phyloP scores from a whole-genome alignment of 805 yeast species.

The Yarrowia hollandica region DNA sequence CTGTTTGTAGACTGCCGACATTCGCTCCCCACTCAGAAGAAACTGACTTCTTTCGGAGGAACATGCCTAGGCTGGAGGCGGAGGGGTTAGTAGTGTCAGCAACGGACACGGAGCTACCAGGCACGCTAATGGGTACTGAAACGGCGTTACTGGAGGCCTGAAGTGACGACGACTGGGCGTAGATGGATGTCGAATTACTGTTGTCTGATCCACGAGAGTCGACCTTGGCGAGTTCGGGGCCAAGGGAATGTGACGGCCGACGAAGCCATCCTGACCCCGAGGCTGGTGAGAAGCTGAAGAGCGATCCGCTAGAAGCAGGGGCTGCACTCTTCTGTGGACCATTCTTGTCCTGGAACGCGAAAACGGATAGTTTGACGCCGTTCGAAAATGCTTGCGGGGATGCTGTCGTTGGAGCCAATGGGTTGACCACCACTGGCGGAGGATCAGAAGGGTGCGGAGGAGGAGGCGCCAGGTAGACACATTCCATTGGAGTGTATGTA shows the following conservation, averaged over 20 bases:
- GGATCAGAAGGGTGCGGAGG: conserved; percentile 44
- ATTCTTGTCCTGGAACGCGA: conserved; percentile 1
- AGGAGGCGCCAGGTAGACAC: conserved; percentile 43
- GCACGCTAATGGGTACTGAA: conserved; percentile 14
- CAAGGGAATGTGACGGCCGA: conserved; percentile 1
- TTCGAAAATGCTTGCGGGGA: conserved; percentile 37
- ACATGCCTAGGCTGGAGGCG: background rate
- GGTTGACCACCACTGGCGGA: conserved; percentile 40
- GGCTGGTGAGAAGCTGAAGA: conserved; percentile 1
- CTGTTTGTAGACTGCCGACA: background rate
- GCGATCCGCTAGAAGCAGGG: background rate
- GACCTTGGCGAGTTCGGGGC: conserved; percentile 5
- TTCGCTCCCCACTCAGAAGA: conserved; percentile 1
- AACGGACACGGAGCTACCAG: background rate
- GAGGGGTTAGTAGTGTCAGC: background rate
- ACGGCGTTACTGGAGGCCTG: conserved; percentile 15
- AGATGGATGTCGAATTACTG: background rate
- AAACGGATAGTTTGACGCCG: conserved; percentile 33
- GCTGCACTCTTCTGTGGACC: background rate
- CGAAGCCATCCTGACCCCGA: conserved; percentile 19
- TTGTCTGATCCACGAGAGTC: conserved; percentile 15
- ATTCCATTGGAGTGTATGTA: conserved; percentile 36
- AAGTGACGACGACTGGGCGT: background rate
- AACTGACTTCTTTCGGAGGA: conserved; percentile 8
- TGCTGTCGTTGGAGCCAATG: conserved; percentile 41